Conservation (phyloP, 2,329 filamentous ascomycete genomes). For the Trichoderma guizhouense region DNA sequence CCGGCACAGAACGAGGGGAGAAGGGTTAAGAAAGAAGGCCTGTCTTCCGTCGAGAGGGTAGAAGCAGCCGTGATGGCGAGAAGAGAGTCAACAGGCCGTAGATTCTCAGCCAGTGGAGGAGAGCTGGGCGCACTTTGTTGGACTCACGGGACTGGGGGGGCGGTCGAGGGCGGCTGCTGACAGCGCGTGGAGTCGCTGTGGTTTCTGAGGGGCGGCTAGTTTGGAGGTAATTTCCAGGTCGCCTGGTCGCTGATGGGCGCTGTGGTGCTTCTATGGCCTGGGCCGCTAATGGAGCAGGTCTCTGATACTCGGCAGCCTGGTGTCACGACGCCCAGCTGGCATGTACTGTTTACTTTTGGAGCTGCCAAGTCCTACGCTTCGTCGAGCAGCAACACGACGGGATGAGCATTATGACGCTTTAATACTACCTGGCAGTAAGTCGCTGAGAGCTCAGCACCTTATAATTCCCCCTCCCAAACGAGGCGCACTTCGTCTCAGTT, state of each 20-base stretch:
- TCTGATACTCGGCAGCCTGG: background rate
- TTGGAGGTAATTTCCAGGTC: constrained; percentile 19
- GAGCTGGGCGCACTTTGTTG: constrained; percentile 19
- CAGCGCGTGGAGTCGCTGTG: constrained; percentile 19
- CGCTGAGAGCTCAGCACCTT: background rate
- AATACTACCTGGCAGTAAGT: background rate
- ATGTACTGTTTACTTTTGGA: background rate
- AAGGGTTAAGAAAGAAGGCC: background rate
- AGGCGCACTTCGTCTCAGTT: constrained; percentile 11
- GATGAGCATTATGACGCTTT: background rate
- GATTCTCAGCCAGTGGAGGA: constrained; percentile 6
- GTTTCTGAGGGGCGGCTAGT: constrained; percentile 18
- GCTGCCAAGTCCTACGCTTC: background rate
- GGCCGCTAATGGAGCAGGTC: constrained; percentile 4
- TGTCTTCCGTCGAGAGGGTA: background rate
- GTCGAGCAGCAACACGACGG: background rate
- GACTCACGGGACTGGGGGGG: constrained; percentile 17
- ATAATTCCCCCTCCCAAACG: constrained; percentile 2
- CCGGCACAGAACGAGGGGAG: constrained; percentile 5
- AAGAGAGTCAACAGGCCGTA: constrained; percentile 1
- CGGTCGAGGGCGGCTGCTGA: constrained; percentile 18
- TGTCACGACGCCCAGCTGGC: background rate
- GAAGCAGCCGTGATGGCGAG: background rate
- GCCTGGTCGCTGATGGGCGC: constrained; percentile 15
- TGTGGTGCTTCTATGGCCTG: constrained; percentile 6